Evolutionary conservation across 768 basidiomycete genomes (phyloP).

Genomic region (Tricholoma sp.): DNA sequence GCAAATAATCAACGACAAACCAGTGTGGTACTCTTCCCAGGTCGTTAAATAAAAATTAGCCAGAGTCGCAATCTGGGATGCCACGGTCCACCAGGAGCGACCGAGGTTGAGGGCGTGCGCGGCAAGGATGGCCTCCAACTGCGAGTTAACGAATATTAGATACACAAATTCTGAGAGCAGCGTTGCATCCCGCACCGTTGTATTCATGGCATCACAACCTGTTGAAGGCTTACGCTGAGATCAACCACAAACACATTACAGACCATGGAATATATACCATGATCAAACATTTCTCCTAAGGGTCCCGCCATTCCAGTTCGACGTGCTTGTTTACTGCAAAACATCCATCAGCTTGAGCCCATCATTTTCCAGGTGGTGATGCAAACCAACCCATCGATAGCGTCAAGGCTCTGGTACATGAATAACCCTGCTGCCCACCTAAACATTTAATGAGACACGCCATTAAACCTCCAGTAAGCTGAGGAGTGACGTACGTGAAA

Average conservation of each 20-base stretch:
- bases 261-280: constrained; percentile 48
- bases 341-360: constrained; percentile 3
- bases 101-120: constrained; percentile 86
- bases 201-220: constrained; percentile 94
- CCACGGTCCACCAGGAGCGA: constrained; percentile 96
- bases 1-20: constrained; percentile 27
- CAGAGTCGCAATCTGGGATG: constrained; percentile 71
- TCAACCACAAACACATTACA: background rate
- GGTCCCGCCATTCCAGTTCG: constrained; percentile 98
- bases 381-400: constrained; percentile 75
- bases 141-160: constrained; percentile 1
- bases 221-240: background rate
- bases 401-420: constrained; percentile 85
- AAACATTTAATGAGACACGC: background rate
- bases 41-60: constrained; percentile 81
- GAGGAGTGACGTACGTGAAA: constrained; percentile 58
- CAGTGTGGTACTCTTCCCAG: constrained; percentile 87
- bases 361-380: background rate
- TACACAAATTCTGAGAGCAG: background rate
- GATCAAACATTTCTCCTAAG: constrained; percentile 97
- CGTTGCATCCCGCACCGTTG: constrained; percentile 54
- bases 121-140: constrained; percentile 86
- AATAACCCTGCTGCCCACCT: constrained; percentile 91
- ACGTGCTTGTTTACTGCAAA: constrained; percentile 83
- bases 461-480: background rate